Evolutionary conservation across 164 flowering plant species (phyloP).

Genomic region (Protea cynaroides): DNA sequence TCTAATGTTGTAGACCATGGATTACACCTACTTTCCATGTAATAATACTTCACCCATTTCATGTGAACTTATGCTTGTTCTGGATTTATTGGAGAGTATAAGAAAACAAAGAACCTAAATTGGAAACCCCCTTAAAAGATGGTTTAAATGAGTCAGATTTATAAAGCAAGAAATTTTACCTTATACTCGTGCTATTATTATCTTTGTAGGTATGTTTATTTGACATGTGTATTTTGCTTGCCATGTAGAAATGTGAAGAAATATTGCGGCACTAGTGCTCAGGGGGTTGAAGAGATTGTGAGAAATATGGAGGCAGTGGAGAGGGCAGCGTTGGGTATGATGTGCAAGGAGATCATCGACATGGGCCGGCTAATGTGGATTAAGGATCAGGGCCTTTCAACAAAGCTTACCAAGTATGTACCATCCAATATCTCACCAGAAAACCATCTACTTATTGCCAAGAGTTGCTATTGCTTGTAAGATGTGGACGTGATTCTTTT

Average conservation of each 20-base stretch:
- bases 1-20: slow-evolving; percentile 30
- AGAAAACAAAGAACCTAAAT: background rate
- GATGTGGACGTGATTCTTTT: background rate
- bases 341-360: slow-evolving; percentile 91
- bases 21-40: slow-evolving; percentile 25
- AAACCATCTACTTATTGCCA: slow-evolving; percentile 71
- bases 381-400: slow-evolving; percentile 44
- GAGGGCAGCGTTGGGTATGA: slow-evolving; percentile 76
- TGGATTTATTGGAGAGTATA: background rate
- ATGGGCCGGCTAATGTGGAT: slow-evolving; percentile 81
- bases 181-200: background rate
- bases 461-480: slow-evolving; percentile 6
- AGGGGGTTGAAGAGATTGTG: slow-evolving; percentile 43
- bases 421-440: slow-evolving; percentile 78
- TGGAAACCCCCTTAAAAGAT: background rate
- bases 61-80: background rate
- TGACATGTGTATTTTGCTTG: slow-evolving; percentile 1
- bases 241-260: slow-evolving; percentile 30
- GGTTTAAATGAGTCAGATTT: background rate
- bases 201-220: background rate
- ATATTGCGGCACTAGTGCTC: slow-evolving; percentile 8
- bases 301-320: slow-evolving; percentile 56
- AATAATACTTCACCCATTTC: slow-evolving; percentile 4
- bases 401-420: slow-evolving; percentile 67
- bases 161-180: background rate